phyloP scores from a whole-genome alignment of 2,329 filamentous ascomycete genomes.

The Fusarium drepaniforme region DNA sequence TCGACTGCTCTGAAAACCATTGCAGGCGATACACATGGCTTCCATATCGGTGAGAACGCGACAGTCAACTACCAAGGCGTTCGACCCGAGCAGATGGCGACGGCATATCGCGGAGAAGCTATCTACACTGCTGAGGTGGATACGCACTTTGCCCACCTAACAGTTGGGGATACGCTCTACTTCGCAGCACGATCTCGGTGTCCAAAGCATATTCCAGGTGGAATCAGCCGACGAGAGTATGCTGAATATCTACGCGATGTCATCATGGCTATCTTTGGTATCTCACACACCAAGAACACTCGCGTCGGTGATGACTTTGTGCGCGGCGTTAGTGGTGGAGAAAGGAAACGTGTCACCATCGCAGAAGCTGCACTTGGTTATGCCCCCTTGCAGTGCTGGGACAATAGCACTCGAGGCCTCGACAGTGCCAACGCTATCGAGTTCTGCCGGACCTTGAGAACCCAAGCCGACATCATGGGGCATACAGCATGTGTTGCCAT shows the following conservation, averaged over 20 bases:
- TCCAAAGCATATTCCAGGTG: too few relatives aligned
- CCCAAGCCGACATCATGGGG: background rate
- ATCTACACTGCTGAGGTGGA: background rate
- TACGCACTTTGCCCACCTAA: background rate
- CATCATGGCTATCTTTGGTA: background rate
- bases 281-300: background rate
- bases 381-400: background rate
- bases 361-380: background rate
- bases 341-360: background rate
- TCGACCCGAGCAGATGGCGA: background rate
- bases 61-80: background rate
- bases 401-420: background rate
- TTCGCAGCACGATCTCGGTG: background rate
- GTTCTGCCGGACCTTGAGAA: background rate
- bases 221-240: background rate
- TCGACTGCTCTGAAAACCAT: background rate
- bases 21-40: background rate
- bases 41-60: background rate
- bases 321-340: background rate
- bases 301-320: background rate
- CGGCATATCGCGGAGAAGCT: background rate
- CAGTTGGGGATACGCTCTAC: background rate
- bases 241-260: background rate
- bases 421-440: background rate
- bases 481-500: background rate